Evolutionary conservation across 179 eudicot genomes (phyloP).

Genomic region (Spinacia oleracea): DNA sequence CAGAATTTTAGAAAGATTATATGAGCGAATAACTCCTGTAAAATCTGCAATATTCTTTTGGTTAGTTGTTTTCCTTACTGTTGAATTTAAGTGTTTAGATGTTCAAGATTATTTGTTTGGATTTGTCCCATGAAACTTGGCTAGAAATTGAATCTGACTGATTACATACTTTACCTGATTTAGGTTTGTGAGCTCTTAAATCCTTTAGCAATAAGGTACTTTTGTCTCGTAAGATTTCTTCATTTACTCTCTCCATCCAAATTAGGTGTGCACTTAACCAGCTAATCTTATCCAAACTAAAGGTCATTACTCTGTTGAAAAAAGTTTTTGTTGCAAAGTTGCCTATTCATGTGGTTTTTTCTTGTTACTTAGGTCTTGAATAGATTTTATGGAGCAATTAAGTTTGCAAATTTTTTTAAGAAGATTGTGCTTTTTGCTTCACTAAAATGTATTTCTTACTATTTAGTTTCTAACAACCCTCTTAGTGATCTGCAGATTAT

Average conservation of each 20-base stretch:
- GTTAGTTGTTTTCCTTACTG: too few species aligned
- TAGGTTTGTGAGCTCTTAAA: too few species aligned
- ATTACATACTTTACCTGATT: too few species aligned
- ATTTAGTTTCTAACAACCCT: slow-evolving; percentile 22
- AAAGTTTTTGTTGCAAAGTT: background rate
- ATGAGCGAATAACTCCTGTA: too few species aligned
- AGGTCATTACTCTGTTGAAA: background rate
- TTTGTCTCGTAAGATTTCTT: background rate
- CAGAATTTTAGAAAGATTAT: too few species aligned
- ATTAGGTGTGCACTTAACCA: background rate
- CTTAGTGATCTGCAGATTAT: slow-evolving; percentile 62
- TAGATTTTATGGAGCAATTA: background rate
- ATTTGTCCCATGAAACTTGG: too few species aligned
- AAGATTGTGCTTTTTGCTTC: slow-evolving; percentile 9
- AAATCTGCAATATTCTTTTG: too few species aligned
- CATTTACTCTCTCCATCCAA: background rate
- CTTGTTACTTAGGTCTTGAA: slow-evolving; percentile 1
- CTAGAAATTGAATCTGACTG: too few species aligned
- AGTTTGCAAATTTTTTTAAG: background rate
- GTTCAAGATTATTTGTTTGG: too few species aligned
- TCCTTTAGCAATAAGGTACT: too few species aligned
- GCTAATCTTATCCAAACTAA: background rate
- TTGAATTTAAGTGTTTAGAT: too few species aligned
- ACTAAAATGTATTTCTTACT: background rate
- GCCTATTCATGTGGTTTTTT: background rate